Percentiles rank a stretch among this genome's conserved stretches.
These are phyloP conservation scores for Russula abietina DNA, from an alignment of 768 basidiomycete species.

Conservation along the genomic window DNA sequence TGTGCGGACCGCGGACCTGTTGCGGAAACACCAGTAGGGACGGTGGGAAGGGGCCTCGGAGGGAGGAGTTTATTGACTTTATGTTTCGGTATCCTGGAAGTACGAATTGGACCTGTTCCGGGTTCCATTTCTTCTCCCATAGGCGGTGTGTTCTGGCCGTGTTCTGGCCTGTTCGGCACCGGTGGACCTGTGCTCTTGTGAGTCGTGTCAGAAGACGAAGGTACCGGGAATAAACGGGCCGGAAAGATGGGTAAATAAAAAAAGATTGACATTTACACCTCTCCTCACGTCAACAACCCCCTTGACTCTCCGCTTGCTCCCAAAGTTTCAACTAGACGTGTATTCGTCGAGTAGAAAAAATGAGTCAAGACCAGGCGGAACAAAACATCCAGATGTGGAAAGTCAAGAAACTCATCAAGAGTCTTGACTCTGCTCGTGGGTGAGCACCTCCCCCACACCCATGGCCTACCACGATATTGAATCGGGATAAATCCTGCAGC, in stretches of 20 bases:
- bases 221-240: not conserved
- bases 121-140: conserved; percentile 6
- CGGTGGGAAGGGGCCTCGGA: conserved; percentile 68
- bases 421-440: conserved; percentile 92
- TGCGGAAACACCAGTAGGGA: conserved; percentile 67
- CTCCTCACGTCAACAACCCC: not conserved
- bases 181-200: no score
- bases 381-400: conserved; percentile 98
- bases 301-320: conserved; percentile 2
- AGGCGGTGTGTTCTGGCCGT: not conserved
- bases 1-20: conserved; percentile 77
- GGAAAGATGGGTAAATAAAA: not conserved
- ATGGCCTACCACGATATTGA: not conserved
- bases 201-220: not conserved
- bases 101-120: conserved; percentile 6
- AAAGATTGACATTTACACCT: not conserved
- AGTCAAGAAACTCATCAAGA: conserved; percentile 98
- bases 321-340: conserved; percentile 9
- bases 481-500: conserved; percentile 38
- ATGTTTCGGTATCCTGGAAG: conserved; percentile 23
- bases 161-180: not conserved
- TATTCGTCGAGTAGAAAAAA: conserved; percentile 38
- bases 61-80: conserved; percentile 63
- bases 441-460: conserved; percentile 31
- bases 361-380: conserved; percentile 83